Evolutionary conservation across 2,329 filamentous ascomycete genomes (phyloP).

Genomic region (Diatrype stigma): DNA sequence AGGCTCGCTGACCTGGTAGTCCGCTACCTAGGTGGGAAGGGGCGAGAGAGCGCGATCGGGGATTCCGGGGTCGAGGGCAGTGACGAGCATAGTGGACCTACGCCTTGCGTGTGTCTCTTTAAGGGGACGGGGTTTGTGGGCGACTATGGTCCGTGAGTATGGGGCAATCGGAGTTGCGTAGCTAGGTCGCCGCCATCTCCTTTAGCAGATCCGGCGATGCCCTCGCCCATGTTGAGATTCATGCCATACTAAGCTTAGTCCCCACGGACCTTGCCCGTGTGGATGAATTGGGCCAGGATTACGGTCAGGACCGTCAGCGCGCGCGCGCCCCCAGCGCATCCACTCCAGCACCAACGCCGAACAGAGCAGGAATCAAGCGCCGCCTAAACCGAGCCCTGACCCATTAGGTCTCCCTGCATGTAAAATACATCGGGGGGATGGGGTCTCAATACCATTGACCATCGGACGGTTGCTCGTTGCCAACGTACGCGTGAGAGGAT

Average conservation of each 20-base stretch:
- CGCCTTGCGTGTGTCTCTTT: slow-evolving; percentile 26
- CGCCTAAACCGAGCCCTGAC: slow-evolving; percentile 15
- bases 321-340: too few relatives aligned
- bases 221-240: background rate
- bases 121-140: too few relatives aligned
- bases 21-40: slow-evolving; percentile 17
- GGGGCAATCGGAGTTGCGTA: background rate
- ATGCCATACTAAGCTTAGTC: background rate
- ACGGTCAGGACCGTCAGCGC: too few relatives aligned
- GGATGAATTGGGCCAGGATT: too few relatives aligned
- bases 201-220: background rate
- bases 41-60: slow-evolving; percentile 16
- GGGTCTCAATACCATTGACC: slow-evolving; percentile 10
- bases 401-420: slow-evolving; percentile 12
- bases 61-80: slow-evolving; percentile 33
- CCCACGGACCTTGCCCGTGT: slow-evolving; percentile 26
- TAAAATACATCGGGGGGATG: slow-evolving; percentile 10
- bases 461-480: slow-evolving; percentile 11
- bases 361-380: too few relatives aligned
- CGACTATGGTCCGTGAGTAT: background rate
- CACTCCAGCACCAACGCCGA: too few relatives aligned
- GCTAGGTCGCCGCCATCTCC: background rate
- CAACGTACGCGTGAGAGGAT: slow-evolving; percentile 15
- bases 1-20: slow-evolving; percentile 33
- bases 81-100: slow-evolving; percentile 34